These are phyloP conservation scores for Telopea speciosissima DNA, from an alignment of 177 flowering plant genomes.

Conservation along the genomic window DNA sequence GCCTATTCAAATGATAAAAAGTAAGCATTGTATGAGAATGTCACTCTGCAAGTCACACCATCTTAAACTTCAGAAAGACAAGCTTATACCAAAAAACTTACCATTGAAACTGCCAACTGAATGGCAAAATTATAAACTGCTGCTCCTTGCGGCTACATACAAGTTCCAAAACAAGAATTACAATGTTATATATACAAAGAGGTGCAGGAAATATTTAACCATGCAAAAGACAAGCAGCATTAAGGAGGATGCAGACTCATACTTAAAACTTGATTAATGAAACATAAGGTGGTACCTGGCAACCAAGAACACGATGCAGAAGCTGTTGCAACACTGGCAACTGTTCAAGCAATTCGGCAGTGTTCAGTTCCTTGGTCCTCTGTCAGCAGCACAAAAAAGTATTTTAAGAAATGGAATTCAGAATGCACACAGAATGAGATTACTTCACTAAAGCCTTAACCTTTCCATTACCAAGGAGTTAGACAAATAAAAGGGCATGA, in stretches of 20 bases:
- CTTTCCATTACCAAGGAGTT: not conserved
- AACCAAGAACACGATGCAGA: constrained; percentile 68
- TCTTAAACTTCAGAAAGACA: not conserved
- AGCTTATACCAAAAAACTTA: constrained; percentile 18
- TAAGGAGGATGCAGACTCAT: not conserved
- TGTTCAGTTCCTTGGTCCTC: constrained; percentile 82
- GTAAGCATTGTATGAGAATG: not conserved
- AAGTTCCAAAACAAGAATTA: constrained; percentile 7
- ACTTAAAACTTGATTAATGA: not conserved
- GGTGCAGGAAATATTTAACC: not conserved
- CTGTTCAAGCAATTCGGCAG: constrained; percentile 79
- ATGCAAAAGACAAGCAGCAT: not conserved
- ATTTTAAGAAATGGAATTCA: not conserved
- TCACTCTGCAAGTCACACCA: not conserved
- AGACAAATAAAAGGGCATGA: not conserved
- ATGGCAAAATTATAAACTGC: constrained; percentile 68
- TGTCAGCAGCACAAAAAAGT: constrained; percentile 24
- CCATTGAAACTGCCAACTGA: constrained; percentile 84
- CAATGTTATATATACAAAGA: not conserved
- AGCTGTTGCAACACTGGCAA: constrained; percentile 88
- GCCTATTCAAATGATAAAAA: constrained; percentile 40
- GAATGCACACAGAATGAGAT: not conserved
- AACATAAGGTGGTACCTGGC: constrained; percentile 30
- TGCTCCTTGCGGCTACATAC: constrained; percentile 86
- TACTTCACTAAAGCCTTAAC: not conserved